Evolutionary conservation across 129 eudicot species (phyloP).

Genomic region (Arctium lappa): DNA sequence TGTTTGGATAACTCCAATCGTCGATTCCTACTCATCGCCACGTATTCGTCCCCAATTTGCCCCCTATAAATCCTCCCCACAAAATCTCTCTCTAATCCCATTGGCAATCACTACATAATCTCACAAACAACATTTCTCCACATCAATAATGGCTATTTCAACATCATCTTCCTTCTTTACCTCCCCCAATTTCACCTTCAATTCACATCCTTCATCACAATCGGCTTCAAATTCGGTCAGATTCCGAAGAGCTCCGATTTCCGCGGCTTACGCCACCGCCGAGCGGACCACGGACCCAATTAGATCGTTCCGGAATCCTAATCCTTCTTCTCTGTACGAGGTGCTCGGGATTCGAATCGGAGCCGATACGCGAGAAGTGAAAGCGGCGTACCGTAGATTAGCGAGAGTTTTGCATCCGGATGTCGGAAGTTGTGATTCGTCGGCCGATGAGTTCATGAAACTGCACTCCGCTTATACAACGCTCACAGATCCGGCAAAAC

Average conservation of each 20-base stretch:
- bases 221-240: background rate
- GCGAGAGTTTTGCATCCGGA: slow-evolving; percentile 78
- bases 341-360: slow-evolving; percentile 55
- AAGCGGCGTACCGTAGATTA: slow-evolving; percentile 60
- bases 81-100: background rate
- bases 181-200: slow-evolving; percentile 16
- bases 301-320: background rate
- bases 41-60: background rate
- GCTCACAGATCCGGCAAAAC: slow-evolving; percentile 60
- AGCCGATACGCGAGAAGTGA: slow-evolving; percentile 61
- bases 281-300: background rate
- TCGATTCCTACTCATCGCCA: background rate
- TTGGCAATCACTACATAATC: background rate
- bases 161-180: slow-evolving; percentile 12
- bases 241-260: slow-evolving; percentile 19
- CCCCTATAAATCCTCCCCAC: background rate
- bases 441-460: slow-evolving; percentile 59
- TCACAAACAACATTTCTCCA: background rate
- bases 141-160: slow-evolving; percentile 15
- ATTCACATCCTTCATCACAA: background rate
- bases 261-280: slow-evolving; percentile 42
- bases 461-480: slow-evolving; percentile 66
- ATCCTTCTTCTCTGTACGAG: slow-evolving; percentile 47
- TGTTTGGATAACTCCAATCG: background rate
- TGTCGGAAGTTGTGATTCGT: slow-evolving; percentile 27